A percentile compares a stretch with the other conserved stretches of the same genome.
These are phyloP conservation scores for Colletotrichum nymphaeae DNA, from an alignment of 2,329 filamentous ascomycete genomes.

Conservation along the genomic window DNA sequence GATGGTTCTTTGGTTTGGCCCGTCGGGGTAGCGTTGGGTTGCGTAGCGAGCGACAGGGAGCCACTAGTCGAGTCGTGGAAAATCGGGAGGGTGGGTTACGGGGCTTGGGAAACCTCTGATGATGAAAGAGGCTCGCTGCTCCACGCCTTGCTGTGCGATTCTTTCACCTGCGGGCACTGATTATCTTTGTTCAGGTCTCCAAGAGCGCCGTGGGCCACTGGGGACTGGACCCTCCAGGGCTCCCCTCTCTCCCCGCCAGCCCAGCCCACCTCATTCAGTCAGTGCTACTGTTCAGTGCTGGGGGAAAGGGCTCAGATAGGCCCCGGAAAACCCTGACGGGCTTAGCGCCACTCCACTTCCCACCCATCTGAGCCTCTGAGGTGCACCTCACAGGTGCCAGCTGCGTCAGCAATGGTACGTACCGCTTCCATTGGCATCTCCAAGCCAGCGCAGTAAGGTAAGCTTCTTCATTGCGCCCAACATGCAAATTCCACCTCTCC, in stretches of 20 bases:
- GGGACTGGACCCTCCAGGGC: background rate
- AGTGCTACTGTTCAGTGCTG: background rate
- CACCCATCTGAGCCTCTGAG: background rate
- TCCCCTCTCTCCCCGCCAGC: background rate
- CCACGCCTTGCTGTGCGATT: too few species aligned
- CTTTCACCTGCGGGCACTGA: too few species aligned
- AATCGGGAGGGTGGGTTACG: constrained; percentile 37
- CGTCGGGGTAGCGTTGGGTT: background rate
- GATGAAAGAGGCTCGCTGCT: too few species aligned
- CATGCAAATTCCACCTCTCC: background rate
- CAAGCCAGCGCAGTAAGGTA: too few species aligned
- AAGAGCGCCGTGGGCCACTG: background rate
- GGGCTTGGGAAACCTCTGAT: constrained; percentile 16
- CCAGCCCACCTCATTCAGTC: background rate
- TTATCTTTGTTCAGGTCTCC: background rate
- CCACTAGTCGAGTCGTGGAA: constrained; percentile 26
- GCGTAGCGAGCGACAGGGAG: background rate
- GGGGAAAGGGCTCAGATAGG: background rate
- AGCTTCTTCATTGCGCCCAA: constrained; percentile 17
- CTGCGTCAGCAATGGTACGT: constrained; percentile 10
- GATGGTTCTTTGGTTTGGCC: background rate
- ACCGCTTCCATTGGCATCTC: background rate
- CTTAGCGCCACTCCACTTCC: background rate
- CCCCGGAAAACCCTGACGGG: background rate
- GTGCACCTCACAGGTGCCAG: constrained; percentile 12